Conservation (phyloP, 192 early-diverging fungal genomes). For the Backusella psychrophila region DNA sequence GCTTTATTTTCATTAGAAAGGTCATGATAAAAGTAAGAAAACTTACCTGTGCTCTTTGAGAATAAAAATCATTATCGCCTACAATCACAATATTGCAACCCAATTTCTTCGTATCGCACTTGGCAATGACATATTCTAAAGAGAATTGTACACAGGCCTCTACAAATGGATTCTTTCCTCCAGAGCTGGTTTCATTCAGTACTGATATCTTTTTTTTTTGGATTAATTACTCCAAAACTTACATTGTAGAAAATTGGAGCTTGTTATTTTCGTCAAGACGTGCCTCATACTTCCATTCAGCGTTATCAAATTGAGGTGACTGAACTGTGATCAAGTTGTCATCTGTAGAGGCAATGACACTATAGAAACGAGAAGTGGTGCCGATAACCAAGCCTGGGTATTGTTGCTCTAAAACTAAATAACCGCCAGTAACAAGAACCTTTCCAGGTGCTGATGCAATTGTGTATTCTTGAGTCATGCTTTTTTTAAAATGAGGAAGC, state of each 20-base stretch:
- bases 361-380: slow-evolving; percentile 83
- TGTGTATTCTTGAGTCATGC: slow-evolving; percentile 2
- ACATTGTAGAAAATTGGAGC: slow-evolving; percentile 41
- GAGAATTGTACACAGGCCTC: slow-evolving; percentile 52
- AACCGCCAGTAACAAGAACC: slow-evolving; percentile 90
- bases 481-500: background rate
- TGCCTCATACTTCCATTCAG: slow-evolving; percentile 70
- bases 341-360: slow-evolving; percentile 43
- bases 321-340: slow-evolving; percentile 51
- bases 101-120: slow-evolving; percentile 4
- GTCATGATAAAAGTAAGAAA: background rate
- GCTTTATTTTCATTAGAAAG: background rate
- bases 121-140: slow-evolving; percentile 40
- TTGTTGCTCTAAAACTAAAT: slow-evolving; percentile 83
- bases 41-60: slow-evolving; percentile 80
- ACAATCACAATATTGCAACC: slow-evolving; percentile 76
- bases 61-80: slow-evolving; percentile 99
- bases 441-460: slow-evolving; percentile 93
- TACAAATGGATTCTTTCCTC: slow-evolving; percentile 63
- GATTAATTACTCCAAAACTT: background rate
- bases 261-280: slow-evolving; percentile 17
- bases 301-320: slow-evolving; percentile 88
- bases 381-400: slow-evolving; percentile 85
- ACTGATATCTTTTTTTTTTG: too few species aligned
- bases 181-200: background rate